Base-by-base conservation (phyloP, 2,329 filamentous ascomycete genomes). In the Daldinia sp. region DNA sequence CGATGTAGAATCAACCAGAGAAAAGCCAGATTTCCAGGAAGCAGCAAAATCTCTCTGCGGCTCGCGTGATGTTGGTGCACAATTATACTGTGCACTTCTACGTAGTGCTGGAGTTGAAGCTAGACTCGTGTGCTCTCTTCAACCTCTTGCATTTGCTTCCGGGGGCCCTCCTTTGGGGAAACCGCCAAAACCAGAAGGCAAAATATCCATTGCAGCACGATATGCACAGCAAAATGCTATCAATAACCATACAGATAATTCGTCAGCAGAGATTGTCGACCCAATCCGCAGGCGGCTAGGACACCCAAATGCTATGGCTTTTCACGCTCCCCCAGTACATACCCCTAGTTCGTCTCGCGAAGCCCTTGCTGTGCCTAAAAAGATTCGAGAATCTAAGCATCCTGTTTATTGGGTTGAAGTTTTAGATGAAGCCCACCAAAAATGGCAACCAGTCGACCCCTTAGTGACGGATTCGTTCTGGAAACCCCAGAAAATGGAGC, bases 351-450 rank as follows among this genome's bases (percentile, higher is more conserved):
- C 69, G 0, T 66, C 74, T 1, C 72, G 72, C n/a, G 70, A 71
- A 35, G 68, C 66, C 23, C 76, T 74, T 71, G 77, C 73, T 21
- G 71, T 68, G 52, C 78, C 73, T 9, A 79, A 78, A 55, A 78
- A 73, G 11, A 84, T 90, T 9, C 83, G 83, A 21, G 92, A 94
- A 72, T 94, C 93, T 0, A 77, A 86, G 0, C 92, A 90, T 71
- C 95, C 95, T 0, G 84, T 98, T 2, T 98, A 93, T 74, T 99
- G 95, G 95, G 90, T 97, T 0, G 95, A 99, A 78, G 89, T 92
- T 3, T 91, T 97, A 67, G 94, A 97, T 66, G 82, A 88, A 54
- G 90, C 91, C 0, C 87, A 93, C 67, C 92, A 97, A 74, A 96
- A 93, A 80, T 99, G 95, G 95, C 86, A 97, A 57, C 85, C 93